Conservation (phyloP, 768 basidiomycete species). For the Tricholoma sp. region DNA sequence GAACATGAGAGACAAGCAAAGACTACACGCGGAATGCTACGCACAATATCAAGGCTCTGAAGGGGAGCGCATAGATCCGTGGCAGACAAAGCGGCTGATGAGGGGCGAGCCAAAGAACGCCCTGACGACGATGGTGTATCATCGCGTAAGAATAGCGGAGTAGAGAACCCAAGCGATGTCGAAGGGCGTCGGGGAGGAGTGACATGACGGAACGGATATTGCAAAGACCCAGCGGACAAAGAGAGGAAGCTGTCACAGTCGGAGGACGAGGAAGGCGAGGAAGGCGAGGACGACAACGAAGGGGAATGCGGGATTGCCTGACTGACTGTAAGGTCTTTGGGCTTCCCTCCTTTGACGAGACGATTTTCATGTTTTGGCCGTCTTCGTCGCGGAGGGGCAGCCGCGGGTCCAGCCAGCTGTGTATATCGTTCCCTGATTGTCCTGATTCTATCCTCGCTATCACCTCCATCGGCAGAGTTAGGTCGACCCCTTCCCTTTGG, state of each 20-base stretch:
- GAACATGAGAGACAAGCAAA: background rate
- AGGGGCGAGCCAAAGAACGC: slow-evolving; percentile 15
- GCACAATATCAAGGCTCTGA: slow-evolving; percentile 27
- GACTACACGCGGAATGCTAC: slow-evolving; percentile 5
- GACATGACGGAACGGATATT: slow-evolving; percentile 17
- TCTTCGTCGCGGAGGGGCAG: slow-evolving; percentile 28
- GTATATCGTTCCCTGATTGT: slow-evolving; percentile 31
- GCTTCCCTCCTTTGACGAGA: slow-evolving; percentile 7
- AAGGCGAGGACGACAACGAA: slow-evolving; percentile 14
- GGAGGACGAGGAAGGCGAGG: slow-evolving; percentile 10
- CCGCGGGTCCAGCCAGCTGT: slow-evolving; percentile 28
- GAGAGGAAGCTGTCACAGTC: slow-evolving; percentile 8
- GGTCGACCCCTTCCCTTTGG: slow-evolving; percentile 24
- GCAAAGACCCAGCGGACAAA: slow-evolving; percentile 19
- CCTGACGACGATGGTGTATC: slow-evolving; percentile 9
- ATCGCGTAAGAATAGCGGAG: slow-evolving; percentile 1
- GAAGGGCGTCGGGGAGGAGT: slow-evolving; percentile 27
- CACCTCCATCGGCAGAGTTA: slow-evolving; percentile 9
- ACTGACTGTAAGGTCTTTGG: background rate
- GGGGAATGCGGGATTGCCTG: slow-evolving; percentile 4
- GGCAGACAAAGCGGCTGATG: slow-evolving; percentile 16
- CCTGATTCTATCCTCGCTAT: slow-evolving; percentile 23
- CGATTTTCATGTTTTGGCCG: slow-evolving; percentile 22
- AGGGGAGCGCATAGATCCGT: slow-evolving; percentile 16
- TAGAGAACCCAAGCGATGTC: slow-evolving; percentile 26